phyloP scores from a whole-genome alignment of 2,329 filamentous ascomycete species.

The Thelonectria rubi region DNA sequence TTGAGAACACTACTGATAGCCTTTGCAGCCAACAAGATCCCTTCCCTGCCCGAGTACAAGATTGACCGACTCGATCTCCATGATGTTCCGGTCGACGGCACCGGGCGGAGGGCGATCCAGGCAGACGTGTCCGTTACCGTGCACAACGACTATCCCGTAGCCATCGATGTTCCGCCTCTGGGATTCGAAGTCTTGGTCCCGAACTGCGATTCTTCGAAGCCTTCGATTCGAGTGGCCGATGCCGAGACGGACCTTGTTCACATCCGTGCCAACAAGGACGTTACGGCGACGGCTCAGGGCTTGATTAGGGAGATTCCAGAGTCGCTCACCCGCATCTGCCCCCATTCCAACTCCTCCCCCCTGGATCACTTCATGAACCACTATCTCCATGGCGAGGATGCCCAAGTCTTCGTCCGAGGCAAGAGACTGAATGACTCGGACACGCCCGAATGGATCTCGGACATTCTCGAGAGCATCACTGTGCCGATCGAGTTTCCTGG shows the following conservation, averaged over 20 bases:
- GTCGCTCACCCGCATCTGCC: slow-evolving; percentile 76
- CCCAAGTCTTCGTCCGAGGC: slow-evolving; percentile 84
- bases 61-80: slow-evolving; percentile 82
- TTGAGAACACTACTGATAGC: slow-evolving; percentile 43
- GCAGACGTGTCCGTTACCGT: slow-evolving; percentile 80
- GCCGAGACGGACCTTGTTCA: slow-evolving; percentile 74
- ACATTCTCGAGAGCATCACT: slow-evolving; percentile 82
- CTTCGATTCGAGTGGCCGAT: slow-evolving; percentile 80
- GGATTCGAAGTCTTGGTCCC: slow-evolving; percentile 87
- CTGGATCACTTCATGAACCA: slow-evolving; percentile 82
- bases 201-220: slow-evolving; percentile 76
- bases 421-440: slow-evolving; percentile 71
- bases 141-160: slow-evolving; percentile 80
- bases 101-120: slow-evolving; percentile 72
- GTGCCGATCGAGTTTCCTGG: slow-evolving; percentile 87
- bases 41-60: slow-evolving; percentile 81
- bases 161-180: slow-evolving; percentile 79
- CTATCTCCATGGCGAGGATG: slow-evolving; percentile 82
- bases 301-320: slow-evolving; percentile 78
- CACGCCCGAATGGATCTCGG: slow-evolving; percentile 83
- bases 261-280: slow-evolving; percentile 72
- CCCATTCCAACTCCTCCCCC: slow-evolving; percentile 80
- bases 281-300: slow-evolving; percentile 76
- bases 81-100: slow-evolving; percentile 66
- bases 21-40: slow-evolving; percentile 72